Base-by-base conservation (phyloP, 371 early-diverging fungal species). In the Ecytonucleospora hepatopenaei region DNA sequence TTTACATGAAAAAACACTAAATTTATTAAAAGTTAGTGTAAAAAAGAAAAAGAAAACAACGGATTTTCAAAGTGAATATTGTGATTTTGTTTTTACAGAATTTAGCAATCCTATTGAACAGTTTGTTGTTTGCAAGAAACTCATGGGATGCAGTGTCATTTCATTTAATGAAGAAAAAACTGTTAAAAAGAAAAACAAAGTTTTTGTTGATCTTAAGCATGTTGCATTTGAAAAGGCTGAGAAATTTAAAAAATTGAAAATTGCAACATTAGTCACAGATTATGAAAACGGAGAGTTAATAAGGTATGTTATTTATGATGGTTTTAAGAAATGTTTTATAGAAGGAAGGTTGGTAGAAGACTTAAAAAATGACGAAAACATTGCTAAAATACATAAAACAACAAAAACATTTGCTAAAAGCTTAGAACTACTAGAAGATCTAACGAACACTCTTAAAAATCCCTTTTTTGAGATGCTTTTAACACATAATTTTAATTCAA, bases 21-120 rank as follows among this genome's bases (percentile, higher is more conserved):
- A 65, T 15, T 15, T 65, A 26, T 46, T 77, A 23, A 69, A 64
- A 51, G 32, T 66, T 23, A 19, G 15, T 40, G 49, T 57, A 19
- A 28, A 53, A 48, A 61, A 32, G 4, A 64, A 60, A 1, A 59
- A 34, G 21, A 54, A 40, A 4, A 47, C 67, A 27, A 34, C 54
- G 16, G 59, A 51, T 19, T 66, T 71, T 51, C 30, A 68, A 23
- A 51, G 48, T 32, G 59, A 69, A 1, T 59, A 58, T 54, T 70
- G 58, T 46, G 58, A 57, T 12, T 34, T 63, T 15, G 54, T 64
- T n/a, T 27, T 69, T 30, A 65, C 62, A 53, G 74, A 72, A 48
- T 81, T 78, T 67, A 15, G 24, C 0, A 63, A 53, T 48, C 79
- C 77, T 8, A 51, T 77, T 24, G 79, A 81, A 56, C 62, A 75